Percentiles rank a stretch among this genome's conserved stretches.
phyloP scores from a whole-genome alignment of 108 stramenopile species.

The Cyclotella distinguenda region DNA sequence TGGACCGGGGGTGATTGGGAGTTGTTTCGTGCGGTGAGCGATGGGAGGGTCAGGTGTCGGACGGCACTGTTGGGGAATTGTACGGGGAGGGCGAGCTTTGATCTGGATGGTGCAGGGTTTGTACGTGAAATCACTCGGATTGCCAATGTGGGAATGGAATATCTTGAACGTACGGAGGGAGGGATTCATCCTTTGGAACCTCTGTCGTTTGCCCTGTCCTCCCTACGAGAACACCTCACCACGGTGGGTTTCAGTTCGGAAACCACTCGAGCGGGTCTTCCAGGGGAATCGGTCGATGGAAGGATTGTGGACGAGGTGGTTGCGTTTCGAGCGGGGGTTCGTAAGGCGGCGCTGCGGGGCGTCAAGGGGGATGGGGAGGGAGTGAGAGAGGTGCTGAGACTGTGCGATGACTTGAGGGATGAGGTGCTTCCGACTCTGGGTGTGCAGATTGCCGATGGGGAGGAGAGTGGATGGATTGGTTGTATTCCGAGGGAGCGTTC shows the following conservation, averaged over 20 bases:
- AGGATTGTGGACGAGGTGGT: conserved; percentile 62
- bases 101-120: conserved; percentile 69
- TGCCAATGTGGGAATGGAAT: conserved; percentile 47
- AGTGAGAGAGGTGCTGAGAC: conserved; percentile 45
- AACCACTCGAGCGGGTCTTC: not conserved
- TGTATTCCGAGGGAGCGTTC: conserved; percentile 15
- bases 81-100: conserved; percentile 38
- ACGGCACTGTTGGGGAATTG: conserved; percentile 30
- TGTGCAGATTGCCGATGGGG: conserved; percentile 46
- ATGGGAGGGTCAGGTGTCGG: conserved; percentile 20
- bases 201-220: conserved; percentile 39
- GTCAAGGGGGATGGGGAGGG: conserved; percentile 12
- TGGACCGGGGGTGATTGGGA: conserved; percentile 53
- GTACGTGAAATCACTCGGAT: conserved; percentile 52
- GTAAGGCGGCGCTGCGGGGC: conserved; percentile 52
- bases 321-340: conserved; percentile 57
- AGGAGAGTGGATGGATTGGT: conserved; percentile 30
- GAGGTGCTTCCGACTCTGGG: conserved; percentile 56
- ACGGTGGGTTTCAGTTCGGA: conserved; percentile 64
- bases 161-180: conserved; percentile 18
- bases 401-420: conserved; percentile 79
- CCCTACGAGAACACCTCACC: conserved; percentile 48
- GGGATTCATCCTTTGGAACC: conserved; percentile 40
- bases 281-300: conserved; percentile 19
- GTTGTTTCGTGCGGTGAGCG: conserved; percentile 37